Evolutionary conservation across 2,329 filamentous ascomycete genomes (phyloP).

Genomic region (Cytospora schulzeri): DNA sequence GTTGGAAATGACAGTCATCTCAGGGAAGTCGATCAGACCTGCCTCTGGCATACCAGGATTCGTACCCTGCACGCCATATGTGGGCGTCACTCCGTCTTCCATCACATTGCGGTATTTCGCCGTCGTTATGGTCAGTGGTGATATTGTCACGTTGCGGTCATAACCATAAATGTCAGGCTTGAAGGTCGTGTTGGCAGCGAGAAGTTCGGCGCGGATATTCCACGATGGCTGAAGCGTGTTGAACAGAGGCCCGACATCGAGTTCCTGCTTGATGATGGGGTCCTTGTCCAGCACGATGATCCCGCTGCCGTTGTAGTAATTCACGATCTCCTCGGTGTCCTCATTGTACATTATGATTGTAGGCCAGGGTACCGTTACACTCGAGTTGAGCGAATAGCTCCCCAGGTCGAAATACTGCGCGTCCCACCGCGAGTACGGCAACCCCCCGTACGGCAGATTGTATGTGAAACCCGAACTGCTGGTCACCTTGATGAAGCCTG

Average conservation of each 20-base stretch:
- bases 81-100: slow-evolving; percentile 6
- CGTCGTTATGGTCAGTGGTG: background rate
- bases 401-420: slow-evolving; percentile 4
- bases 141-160: background rate
- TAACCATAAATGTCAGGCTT: background rate
- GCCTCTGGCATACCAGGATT: background rate
- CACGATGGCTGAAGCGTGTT: slow-evolving; percentile 4
- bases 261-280: slow-evolving; percentile 5
- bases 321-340: background rate
- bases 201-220: slow-evolving; percentile 6
- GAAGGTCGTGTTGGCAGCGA: slow-evolving; percentile 9
- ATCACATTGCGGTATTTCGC: slow-evolving; percentile 3
- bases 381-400: slow-evolving; percentile 5
- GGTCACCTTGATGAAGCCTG: slow-evolving; percentile 4
- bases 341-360: slow-evolving; percentile 8
- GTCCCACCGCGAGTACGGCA: slow-evolving; percentile 4
- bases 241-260: slow-evolving; percentile 3
- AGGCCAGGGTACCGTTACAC: background rate
- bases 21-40: slow-evolving; percentile 2
- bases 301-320: slow-evolving; percentile 8
- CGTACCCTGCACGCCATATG: background rate
- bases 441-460: background rate
- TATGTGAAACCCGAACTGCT: background rate
- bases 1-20: slow-evolving; percentile 2
- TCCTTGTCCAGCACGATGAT: slow-evolving; percentile 3